A percentile compares a stretch with the other conserved stretches of the same genome.
Evolutionary conservation across 2,329 filamentous ascomycete genomes (phyloP).

Genomic region (Claviceps sp.): DNA sequence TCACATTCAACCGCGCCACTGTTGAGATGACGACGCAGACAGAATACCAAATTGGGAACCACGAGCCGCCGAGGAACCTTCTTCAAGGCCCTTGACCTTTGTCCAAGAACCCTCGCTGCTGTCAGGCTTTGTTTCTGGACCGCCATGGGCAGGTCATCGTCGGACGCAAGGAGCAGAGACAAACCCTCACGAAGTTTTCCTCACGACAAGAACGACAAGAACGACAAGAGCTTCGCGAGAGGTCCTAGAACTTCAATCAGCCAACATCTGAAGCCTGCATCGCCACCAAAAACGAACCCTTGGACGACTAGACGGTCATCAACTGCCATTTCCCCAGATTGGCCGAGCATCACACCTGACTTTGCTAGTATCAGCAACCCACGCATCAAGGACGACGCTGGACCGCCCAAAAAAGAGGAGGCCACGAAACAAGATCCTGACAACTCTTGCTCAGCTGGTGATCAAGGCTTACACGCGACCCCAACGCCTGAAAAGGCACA

Average conservation of each 20-base stretch:
- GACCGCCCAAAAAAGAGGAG: background rate
- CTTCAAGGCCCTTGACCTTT: background rate
- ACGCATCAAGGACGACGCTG: background rate
- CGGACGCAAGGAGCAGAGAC: background rate
- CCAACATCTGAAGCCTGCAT: conserved; percentile 17
- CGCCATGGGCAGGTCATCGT: background rate
- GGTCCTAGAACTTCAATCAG: background rate
- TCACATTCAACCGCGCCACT: background rate
- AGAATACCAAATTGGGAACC: background rate
- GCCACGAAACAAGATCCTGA: background rate
- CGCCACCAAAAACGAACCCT: conserved; percentile 20
- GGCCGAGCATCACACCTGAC: conserved; percentile 1
- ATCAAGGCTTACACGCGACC: background rate
- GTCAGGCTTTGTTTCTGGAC: background rate
- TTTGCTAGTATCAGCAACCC: background rate
- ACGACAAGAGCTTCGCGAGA: background rate
- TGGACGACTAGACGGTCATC: conserved; percentile 11
- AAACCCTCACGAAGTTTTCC: conserved; percentile 9
- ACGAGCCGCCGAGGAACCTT: background rate
- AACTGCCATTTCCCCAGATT: background rate
- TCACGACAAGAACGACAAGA: conserved; percentile 17
- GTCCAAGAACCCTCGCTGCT: background rate
- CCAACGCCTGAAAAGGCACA: conserved; percentile 11
- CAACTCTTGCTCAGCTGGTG: background rate
- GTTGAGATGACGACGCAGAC: background rate